Percentiles rank a stretch among this genome's conserved stretches.
Conservation (phyloP, 2,329 filamentous ascomycete species). For the Monosporascus sp. region DNA sequence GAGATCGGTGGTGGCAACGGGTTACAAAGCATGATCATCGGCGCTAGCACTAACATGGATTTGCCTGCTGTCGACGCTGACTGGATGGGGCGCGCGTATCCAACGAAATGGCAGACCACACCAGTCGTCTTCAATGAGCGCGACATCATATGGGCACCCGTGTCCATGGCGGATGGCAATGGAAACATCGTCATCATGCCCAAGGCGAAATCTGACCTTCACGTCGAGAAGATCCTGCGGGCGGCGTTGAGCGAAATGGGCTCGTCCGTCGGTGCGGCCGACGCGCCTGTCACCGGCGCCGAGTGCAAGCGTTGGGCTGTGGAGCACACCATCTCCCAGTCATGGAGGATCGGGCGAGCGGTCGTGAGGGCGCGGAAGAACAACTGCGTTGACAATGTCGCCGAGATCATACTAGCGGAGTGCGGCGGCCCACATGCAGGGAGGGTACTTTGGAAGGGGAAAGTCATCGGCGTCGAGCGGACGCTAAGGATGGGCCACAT, state of each 20-base stretch:
- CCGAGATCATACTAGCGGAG: conserved; percentile 54
- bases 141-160: conserved; percentile 36
- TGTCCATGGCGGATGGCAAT: conserved; percentile 45
- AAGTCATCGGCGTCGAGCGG: conserved; percentile 57
- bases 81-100: conserved; percentile 54
- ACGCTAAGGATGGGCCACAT: conserved; percentile 52
- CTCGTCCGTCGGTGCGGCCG: conserved; percentile 44
- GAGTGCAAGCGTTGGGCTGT: conserved; percentile 48
- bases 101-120: conserved; percentile 51
- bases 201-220: conserved; percentile 38
- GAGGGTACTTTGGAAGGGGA: conserved; percentile 57
- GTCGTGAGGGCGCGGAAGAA: conserved; percentile 46
- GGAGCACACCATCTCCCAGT: conserved; percentile 47
- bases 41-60: conserved; percentile 47
- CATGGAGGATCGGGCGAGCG: conserved; percentile 56
- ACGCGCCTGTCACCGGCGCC: conserved; percentile 43
- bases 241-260: conserved; percentile 53
- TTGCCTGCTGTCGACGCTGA: conserved; percentile 49
- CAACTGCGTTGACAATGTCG: conserved; percentile 49
- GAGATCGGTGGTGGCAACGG: conserved; percentile 67
- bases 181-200: conserved; percentile 38
- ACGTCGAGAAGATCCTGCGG: conserved; percentile 46
- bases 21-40: conserved; percentile 52
- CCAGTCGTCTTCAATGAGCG: conserved; percentile 47
- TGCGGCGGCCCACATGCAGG: conserved; percentile 49